phyloP scores from a whole-genome alignment of 2,329 filamentous ascomycete genomes.

The Pseudovirgaria hyperparasitica region DNA sequence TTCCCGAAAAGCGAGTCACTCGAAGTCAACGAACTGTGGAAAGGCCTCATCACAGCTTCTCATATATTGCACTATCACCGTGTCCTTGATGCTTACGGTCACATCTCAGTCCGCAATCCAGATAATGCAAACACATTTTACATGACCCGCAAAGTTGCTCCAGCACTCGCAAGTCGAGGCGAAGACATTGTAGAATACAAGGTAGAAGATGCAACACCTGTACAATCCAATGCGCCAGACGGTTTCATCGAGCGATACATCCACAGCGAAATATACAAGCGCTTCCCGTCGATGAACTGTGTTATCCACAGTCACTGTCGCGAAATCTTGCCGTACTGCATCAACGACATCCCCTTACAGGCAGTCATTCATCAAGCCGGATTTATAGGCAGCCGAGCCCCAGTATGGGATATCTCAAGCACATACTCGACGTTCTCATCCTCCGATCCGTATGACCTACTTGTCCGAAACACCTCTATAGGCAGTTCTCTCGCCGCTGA shows the following conservation, averaged over 20 bases:
- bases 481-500: slow-evolving; percentile 22
- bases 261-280: slow-evolving; percentile 33
- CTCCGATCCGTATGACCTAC: slow-evolving; percentile 23
- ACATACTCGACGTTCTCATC: slow-evolving; percentile 17
- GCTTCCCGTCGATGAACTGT: slow-evolving; percentile 28
- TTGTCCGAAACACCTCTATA: slow-evolving; percentile 18
- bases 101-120: slow-evolving; percentile 41
- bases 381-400: slow-evolving; percentile 22
- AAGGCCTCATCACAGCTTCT: slow-evolving; percentile 31
- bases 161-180: slow-evolving; percentile 27
- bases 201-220: slow-evolving; percentile 25
- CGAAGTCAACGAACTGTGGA: slow-evolving; percentile 23
- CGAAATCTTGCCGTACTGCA: slow-evolving; percentile 30
- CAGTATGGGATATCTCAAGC: slow-evolving; percentile 21
- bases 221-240: slow-evolving; percentile 19
- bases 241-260: slow-evolving; percentile 32
- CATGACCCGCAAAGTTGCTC: slow-evolving; percentile 30
- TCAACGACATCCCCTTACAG: slow-evolving; percentile 27
- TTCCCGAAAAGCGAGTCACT: slow-evolving; percentile 26
- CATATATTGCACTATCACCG: slow-evolving; percentile 41
- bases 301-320: slow-evolving; percentile 32
- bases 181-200: slow-evolving; percentile 33
- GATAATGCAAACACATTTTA: slow-evolving; percentile 33
- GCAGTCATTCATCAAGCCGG: slow-evolving; percentile 30
- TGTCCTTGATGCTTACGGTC: slow-evolving; percentile 42